phyloP scores from a whole-genome alignment of 2,329 filamentous ascomycete species.

The Scedosporium dehoogii region DNA sequence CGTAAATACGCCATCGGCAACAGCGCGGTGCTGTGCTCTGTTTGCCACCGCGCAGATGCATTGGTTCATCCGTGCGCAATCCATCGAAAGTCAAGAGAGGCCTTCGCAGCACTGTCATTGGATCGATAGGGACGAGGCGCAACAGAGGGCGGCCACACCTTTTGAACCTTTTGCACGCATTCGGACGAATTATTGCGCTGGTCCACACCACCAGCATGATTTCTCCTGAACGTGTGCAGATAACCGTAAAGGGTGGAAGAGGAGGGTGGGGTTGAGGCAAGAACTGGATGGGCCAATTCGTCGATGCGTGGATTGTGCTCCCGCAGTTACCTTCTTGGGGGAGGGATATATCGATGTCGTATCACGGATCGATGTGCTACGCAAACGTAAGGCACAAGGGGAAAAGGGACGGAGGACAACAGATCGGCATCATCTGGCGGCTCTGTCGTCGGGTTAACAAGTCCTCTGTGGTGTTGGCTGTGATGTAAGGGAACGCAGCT shows the following conservation, averaged over 20 bases:
- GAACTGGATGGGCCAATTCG: too few species aligned
- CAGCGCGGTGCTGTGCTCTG: not conserved
- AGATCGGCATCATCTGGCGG: not conserved
- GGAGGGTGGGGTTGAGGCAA: not conserved
- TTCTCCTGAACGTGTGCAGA: constrained; percentile 2
- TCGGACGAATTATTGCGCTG: not conserved
- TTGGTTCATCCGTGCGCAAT: not conserved
- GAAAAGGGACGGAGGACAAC: not conserved
- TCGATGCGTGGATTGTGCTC: not conserved
- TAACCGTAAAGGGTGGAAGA: not conserved
- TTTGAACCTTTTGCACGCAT: not conserved
- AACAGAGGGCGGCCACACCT: not conserved
- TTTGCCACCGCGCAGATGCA: not conserved
- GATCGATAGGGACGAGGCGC: not conserved
- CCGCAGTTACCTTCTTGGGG: not conserved
- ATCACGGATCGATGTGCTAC: not conserved
- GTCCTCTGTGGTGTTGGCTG: too few species aligned
- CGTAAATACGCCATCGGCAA: not conserved
- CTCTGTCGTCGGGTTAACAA: not conserved
- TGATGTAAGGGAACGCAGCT: too few species aligned
- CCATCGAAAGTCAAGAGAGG: not conserved
- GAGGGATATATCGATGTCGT: not conserved
- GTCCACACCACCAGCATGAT: not conserved
- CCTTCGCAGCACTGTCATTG: not conserved
- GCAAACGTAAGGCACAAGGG: not conserved